Base-by-base conservation (phyloP, 768 basidiomycete genomes). In the Daedalea quercina region DNA sequence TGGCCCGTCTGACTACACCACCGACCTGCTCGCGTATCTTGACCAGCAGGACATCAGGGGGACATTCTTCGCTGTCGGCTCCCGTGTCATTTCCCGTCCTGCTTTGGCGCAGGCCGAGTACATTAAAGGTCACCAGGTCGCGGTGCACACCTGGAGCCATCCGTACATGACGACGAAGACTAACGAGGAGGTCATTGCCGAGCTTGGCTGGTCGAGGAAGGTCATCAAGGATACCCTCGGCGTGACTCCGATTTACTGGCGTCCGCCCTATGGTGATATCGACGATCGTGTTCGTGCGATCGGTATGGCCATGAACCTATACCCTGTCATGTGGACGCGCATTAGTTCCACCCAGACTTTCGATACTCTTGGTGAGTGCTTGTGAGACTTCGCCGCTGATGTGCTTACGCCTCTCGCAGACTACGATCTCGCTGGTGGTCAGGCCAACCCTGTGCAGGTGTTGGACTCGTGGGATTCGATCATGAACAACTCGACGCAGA, bases 1-100 rank as follows among this genome's bases (percentile, higher is more conserved):
- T 63, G 90, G 91, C 37, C 93, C 93, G 3, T 81, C 83, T 11
- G 81, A 72, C 41, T 85, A 88, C 69, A 93, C 90, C 1, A 77
- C 87, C 12, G 72, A 84, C 42, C 76, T 95, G 9, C 72, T 94
- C 55, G 64, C 76, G 50, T 93, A 87, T 68, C 74, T 93, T 31
- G 76, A 84, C 54, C 65, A 77, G 41, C 62, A 76, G 47, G 70
- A 82, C 47, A 73, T 94, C 65, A 84, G 80, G 64, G 78, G 89
- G 2, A 95, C 93, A 1, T 92, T 94, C 76, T 95, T 93, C 67
- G 78, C 83, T 55, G 87, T 93, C 55, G 90, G 92, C 44, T 92
- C 90, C 19, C 83, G 91, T 48, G 81, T 72, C 44, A 77, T 91
- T 56, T 82, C 81, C 0, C 80, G 82, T 67, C 90, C 90, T 1